phyloP scores from a whole-genome alignment of 2,329 filamentous ascomycete species.

The Cordyceps javanica region DNA sequence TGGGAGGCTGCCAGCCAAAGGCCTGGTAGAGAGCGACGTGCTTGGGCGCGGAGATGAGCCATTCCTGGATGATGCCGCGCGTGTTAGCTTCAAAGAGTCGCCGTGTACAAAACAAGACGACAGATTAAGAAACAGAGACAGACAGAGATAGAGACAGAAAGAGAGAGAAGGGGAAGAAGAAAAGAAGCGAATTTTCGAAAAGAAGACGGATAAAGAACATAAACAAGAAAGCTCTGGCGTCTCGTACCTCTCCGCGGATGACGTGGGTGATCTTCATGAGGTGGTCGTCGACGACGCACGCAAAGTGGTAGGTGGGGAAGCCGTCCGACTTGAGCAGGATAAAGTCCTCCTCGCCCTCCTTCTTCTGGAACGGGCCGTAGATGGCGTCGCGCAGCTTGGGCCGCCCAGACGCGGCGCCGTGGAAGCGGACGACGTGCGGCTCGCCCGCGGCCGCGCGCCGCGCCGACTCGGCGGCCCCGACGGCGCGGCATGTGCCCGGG shows the following conservation, averaged over 20 bases:
- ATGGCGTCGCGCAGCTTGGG: conserved; percentile 70
- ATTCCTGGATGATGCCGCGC: conserved; percentile 50
- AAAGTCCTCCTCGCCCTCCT: conserved; percentile 64
- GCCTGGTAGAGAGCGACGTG: conserved; percentile 66
- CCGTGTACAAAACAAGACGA: too few relatives aligned
- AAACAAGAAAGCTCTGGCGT: too few relatives aligned
- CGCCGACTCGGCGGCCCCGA: conserved; percentile 62
- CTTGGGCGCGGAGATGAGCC: conserved; percentile 87
- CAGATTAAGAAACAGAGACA: too few relatives aligned
- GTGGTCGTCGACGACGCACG: conserved; percentile 95
- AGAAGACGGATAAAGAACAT: too few relatives aligned
- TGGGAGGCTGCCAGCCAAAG: conserved; percentile 66
- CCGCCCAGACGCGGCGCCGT: conserved; percentile 42
- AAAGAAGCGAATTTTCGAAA: too few relatives aligned
- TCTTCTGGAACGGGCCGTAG: conserved; percentile 61
- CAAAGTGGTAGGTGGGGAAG: conserved; percentile 92
- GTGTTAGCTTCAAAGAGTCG: too few relatives aligned
- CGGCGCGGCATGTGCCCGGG: conserved; percentile 62
- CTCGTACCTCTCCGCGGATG: conserved; percentile 61
- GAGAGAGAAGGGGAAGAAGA: not conserved
- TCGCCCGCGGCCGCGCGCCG: conserved; percentile 64
- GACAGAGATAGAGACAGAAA: not conserved
- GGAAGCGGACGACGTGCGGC: conserved; percentile 70
- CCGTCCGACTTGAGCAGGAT: conserved; percentile 89
- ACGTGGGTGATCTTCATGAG: conserved; percentile 95